Conservation (phyloP, 2,329 filamentous ascomycete genomes). For the Lasiodiplodia theobromae region DNA sequence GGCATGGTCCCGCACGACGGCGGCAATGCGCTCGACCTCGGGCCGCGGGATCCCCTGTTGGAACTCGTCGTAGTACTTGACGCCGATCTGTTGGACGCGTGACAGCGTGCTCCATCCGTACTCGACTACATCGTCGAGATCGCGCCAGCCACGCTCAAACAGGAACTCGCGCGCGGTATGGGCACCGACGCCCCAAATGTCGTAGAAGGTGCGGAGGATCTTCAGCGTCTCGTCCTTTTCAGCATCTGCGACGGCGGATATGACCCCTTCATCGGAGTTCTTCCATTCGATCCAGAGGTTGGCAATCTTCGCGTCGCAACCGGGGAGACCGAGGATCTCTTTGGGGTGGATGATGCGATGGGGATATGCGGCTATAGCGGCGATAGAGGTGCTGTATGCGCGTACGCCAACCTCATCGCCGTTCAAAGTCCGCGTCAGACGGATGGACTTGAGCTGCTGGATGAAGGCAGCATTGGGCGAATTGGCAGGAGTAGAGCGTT, state of each 20-base stretch:
- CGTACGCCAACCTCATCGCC: slow-evolving; percentile 81
- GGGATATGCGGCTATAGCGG: slow-evolving; percentile 82
- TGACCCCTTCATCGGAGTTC: slow-evolving; percentile 57
- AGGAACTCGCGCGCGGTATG: slow-evolving; percentile 84
- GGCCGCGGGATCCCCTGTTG: slow-evolving; percentile 70
- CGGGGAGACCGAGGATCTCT: slow-evolving; percentile 67
- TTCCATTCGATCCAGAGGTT: slow-evolving; percentile 79
- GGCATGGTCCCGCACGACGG: slow-evolving; percentile 70
- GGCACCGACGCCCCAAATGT: slow-evolving; percentile 92
- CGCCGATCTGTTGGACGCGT: slow-evolving; percentile 87
- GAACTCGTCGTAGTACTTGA: slow-evolving; percentile 94
- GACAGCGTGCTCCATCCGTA: slow-evolving; percentile 77
- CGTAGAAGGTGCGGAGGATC: slow-evolving; percentile 74
- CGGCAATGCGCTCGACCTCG: slow-evolving; percentile 76
- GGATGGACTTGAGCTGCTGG: slow-evolving; percentile 74
- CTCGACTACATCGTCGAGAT: slow-evolving; percentile 86
- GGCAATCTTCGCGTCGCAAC: slow-evolving; percentile 82
- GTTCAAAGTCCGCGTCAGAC: slow-evolving; percentile 71
- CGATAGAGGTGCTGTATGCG: slow-evolving; percentile 88
- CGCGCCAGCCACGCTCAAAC: slow-evolving; percentile 75
- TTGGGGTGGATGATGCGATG: slow-evolving; percentile 55
- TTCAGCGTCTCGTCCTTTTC: slow-evolving; percentile 69
- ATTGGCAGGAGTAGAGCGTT: slow-evolving; percentile 74
- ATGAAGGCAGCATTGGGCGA: slow-evolving; percentile 80
- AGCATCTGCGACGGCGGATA: slow-evolving; percentile 70